Conservation (phyloP, 495 filamentous ascomycete species). For the Xylaria flabelliformis region DNA sequence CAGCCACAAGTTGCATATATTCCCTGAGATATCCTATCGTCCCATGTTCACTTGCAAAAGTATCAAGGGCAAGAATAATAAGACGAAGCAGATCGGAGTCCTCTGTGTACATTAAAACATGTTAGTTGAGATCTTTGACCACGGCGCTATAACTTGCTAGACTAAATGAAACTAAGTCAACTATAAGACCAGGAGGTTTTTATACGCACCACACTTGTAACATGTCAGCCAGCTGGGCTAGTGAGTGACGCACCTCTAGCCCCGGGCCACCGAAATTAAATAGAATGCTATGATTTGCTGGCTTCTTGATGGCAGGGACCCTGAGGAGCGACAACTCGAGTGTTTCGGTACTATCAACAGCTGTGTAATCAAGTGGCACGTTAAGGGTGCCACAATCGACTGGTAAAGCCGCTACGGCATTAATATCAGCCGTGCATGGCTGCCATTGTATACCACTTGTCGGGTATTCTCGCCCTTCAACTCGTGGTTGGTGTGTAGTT, state of each 20-base stretch:
- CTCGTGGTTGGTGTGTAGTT: not conserved
- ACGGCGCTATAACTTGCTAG: too few species aligned
- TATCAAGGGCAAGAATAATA: not conserved
- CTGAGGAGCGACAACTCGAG: constrained; percentile 44
- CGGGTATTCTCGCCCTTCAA: not conserved
- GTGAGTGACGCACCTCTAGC: constrained; percentile 22
- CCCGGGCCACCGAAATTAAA: constrained; percentile 57
- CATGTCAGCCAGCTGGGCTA: constrained; percentile 28
- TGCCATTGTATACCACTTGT: constrained; percentile 21
- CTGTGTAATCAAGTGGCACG: constrained; percentile 52
- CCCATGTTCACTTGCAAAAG: not conserved
- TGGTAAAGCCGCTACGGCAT: not conserved
- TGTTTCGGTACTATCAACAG: constrained; percentile 34
- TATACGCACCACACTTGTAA: constrained; percentile 24
- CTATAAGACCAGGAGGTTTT: too few species aligned
- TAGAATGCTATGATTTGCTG: constrained; percentile 44
- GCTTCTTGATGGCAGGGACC: constrained; percentile 39
- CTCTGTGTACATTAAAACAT: not conserved
- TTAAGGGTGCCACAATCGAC: constrained; percentile 46
- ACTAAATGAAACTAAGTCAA: too few species aligned
- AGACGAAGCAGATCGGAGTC: not conserved
- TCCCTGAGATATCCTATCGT: not conserved
- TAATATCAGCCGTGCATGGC: constrained; percentile 20
- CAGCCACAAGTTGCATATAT: not conserved
- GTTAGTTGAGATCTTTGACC: too few species aligned